These are phyloP conservation scores for Pharnaceum exiguum DNA, from an alignment of 148 eudicot species.

Conservation along the genomic window DNA sequence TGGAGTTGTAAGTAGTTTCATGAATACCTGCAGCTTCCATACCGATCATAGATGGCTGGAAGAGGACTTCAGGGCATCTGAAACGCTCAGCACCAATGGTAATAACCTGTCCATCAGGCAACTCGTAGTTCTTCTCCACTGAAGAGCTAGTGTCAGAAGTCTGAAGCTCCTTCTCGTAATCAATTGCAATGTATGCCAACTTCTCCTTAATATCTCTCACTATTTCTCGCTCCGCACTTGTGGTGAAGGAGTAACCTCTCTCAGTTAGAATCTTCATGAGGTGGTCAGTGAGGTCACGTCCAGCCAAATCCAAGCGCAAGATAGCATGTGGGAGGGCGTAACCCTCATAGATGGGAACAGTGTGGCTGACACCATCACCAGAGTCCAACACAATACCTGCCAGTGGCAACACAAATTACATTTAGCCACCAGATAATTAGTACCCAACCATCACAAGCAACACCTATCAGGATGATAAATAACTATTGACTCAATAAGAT, in stretches of 20 bases:
- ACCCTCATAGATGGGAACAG: constrained; percentile 47
- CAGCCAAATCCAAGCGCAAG: constrained; percentile 53
- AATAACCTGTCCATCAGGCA: constrained; percentile 61
- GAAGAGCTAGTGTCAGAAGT: constrained; percentile 59
- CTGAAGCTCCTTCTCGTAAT: constrained; percentile 54
- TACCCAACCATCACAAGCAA: background rate
- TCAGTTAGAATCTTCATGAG: constrained; percentile 55
- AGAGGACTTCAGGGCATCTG: constrained; percentile 70
- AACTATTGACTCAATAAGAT: too few species aligned
- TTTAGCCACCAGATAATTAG: background rate
- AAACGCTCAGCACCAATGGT: constrained; percentile 64
- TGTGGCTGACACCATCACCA: constrained; percentile 57
- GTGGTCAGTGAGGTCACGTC: constrained; percentile 55
- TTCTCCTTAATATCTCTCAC: constrained; percentile 62
- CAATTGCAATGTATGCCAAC: constrained; percentile 47
- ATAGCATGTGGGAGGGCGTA: constrained; percentile 53
- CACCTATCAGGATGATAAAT: too few species aligned
- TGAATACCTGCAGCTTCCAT: constrained; percentile 60
- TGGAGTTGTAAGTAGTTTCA: constrained; percentile 47
- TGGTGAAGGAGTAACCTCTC: constrained; percentile 53
- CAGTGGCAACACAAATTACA: background rate
- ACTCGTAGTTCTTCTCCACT: constrained; percentile 58
- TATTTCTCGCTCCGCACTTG: constrained; percentile 57
- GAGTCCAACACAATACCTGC: constrained; percentile 54
- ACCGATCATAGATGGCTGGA: constrained; percentile 67